These are phyloP conservation scores for Moesziomyces sp. DNA, from an alignment of 1,284 basidiomycete genomes.

Conservation along the genomic window DNA sequence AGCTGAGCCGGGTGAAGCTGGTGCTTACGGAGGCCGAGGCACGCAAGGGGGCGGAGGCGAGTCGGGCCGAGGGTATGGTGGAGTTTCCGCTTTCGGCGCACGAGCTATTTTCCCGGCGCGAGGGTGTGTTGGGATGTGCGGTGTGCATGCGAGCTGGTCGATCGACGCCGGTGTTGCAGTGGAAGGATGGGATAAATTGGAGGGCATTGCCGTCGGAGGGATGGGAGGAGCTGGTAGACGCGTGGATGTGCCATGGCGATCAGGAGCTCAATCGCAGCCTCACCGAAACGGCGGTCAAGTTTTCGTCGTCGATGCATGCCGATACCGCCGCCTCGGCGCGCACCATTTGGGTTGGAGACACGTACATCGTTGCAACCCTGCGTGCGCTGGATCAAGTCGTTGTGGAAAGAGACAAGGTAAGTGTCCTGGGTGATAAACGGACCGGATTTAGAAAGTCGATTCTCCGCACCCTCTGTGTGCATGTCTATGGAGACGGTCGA, in stretches of 20 bases:
- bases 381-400: not conserved
- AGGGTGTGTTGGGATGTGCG: slow-evolving; percentile 16
- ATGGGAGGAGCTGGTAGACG: slow-evolving; percentile 95
- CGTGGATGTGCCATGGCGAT: slow-evolving; percentile 97
- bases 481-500: slow-evolving; percentile 15
- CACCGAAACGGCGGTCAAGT: slow-evolving; percentile 40
- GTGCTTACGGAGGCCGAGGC: slow-evolving; percentile 14
- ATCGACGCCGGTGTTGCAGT: too few relatives aligned
- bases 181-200: slow-evolving; percentile 70
- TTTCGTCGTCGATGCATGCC: slow-evolving; percentile 5
- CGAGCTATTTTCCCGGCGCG: not conserved
- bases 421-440: slow-evolving; percentile 8
- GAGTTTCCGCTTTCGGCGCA: slow-evolving; percentile 30
- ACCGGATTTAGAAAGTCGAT: slow-evolving; percentile 47
- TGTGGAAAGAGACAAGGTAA: slow-evolving; percentile 14
- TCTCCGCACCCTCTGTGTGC: not conserved
- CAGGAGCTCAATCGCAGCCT: slow-evolving; percentile 70
- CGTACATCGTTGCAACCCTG: slow-evolving; percentile 21
- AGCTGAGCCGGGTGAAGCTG: slow-evolving; percentile 19
- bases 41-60: slow-evolving; percentile 4
- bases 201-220: slow-evolving; percentile 91
- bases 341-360: slow-evolving; percentile 38
- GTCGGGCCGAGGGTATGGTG: slow-evolving; percentile 12
- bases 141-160: not conserved
- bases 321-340: not conserved